Conservation (phyloP, 208 protist genomes). For the Hexamita inflata region DNA sequence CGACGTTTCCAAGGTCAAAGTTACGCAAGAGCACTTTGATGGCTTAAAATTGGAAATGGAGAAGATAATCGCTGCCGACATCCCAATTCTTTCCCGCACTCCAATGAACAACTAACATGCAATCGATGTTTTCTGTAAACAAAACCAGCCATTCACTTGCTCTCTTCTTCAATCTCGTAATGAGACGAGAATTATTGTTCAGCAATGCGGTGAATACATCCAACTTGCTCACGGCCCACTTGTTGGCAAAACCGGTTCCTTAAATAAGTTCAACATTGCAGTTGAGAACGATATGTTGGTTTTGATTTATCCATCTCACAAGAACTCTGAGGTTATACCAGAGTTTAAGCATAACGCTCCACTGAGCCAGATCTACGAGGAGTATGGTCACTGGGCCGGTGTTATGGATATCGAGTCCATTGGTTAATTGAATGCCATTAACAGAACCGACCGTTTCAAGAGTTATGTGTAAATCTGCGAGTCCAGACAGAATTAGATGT, state of each 20-base stretch:
- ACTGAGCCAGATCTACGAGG: constrained; percentile 19
- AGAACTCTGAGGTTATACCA: neutral
- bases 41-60: constrained; percentile 14
- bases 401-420: constrained; percentile 2
- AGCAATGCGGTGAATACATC: constrained; percentile 23
- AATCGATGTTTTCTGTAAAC: constrained; percentile 5
- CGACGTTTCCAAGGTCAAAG: too few species aligned
- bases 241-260: neutral
- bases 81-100: neutral
- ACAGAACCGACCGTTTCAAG: neutral
- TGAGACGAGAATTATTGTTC: constrained; percentile 1
- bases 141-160: neutral
- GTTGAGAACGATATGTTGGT: constrained; percentile 27
- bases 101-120: constrained; percentile 25
- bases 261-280: constrained; percentile 25
- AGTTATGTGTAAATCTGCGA: constrained; percentile 23
- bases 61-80: constrained; percentile 2
- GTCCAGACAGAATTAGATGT: neutral
- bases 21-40: constrained; percentile 19
- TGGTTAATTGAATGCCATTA: neutral
- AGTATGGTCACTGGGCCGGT: constrained; percentile 2
- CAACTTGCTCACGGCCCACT: constrained; percentile 29
- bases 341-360: constrained; percentile 25
- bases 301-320: constrained; percentile 21
- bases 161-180: constrained; percentile 22